A percentile compares a stretch with the other conserved stretches of the same genome.
Conservation (phyloP, 768 basidiomycete species). For the Mycena capillaripes region DNA sequence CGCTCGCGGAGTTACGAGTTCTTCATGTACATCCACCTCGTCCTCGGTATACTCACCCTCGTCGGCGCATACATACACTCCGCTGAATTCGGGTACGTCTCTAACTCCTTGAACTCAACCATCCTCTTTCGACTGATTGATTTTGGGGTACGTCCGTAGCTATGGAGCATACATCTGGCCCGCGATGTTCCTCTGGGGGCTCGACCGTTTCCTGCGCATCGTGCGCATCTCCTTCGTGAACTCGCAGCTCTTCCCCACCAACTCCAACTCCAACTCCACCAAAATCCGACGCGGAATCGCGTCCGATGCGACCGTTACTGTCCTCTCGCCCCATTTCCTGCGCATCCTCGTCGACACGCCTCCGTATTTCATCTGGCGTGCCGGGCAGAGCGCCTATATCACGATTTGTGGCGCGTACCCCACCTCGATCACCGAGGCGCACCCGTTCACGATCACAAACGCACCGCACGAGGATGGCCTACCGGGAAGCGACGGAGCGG, state of each 20-base stretch:
- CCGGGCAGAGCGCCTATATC: constrained; percentile 61
- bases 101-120: not conserved
- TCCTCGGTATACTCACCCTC: constrained; percentile 47
- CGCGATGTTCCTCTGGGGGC: constrained; percentile 54
- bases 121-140: too few species aligned
- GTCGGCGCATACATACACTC: constrained; percentile 45
- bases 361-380: constrained; percentile 45
- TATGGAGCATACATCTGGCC: constrained; percentile 52
- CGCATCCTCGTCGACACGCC: constrained; percentile 54
- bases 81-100: constrained; percentile 19
- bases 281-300: constrained; percentile 33
- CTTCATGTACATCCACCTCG: constrained; percentile 56
- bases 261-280: too few species aligned
- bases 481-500: too few species aligned
- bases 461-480: not conserved
- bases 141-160: too few species aligned
- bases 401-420: constrained; percentile 50
- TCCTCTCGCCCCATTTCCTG: constrained; percentile 55
- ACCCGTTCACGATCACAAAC: constrained; percentile 60
- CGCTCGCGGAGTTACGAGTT: constrained; percentile 53
- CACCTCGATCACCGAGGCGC: constrained; percentile 53
- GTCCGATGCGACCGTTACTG: constrained; percentile 40
- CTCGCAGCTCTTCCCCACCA: constrained; percentile 49
- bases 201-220: constrained; percentile 57
- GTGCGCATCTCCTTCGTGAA: constrained; percentile 47